Conservation (phyloP, 768 basidiomycete genomes). For the Pleurotus ostreatus region DNA sequence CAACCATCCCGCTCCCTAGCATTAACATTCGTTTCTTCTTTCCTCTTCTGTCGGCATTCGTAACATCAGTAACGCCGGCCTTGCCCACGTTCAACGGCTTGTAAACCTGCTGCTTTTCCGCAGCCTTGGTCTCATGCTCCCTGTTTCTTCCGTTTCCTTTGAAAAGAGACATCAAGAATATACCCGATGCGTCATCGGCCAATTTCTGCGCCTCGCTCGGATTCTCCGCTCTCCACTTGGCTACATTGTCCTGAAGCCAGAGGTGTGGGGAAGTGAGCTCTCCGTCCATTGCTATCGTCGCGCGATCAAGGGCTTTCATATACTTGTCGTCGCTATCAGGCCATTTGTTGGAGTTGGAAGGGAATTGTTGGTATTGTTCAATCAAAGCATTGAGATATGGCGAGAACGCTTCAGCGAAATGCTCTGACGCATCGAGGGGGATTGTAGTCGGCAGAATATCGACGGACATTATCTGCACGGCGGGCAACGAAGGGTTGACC, state of each 20-base stretch:
- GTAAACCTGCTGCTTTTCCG: too few relatives aligned
- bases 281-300: conserved; percentile 67
- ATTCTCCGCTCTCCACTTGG: conserved; percentile 31
- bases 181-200: not conserved
- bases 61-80: not conserved
- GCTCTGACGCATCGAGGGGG: conserved; percentile 73
- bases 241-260: conserved; percentile 57
- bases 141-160: not conserved
- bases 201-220: not conserved
- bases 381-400: conserved; percentile 68
- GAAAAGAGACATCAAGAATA: not conserved
- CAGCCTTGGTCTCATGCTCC: not conserved
- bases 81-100: too few relatives aligned
- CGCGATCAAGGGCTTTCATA: conserved; percentile 52
- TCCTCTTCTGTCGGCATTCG: not conserved
- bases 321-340: conserved; percentile 10
- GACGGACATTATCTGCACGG: conserved; percentile 80
- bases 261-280: conserved; percentile 45
- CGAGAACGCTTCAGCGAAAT: conserved; percentile 64
- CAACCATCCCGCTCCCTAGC: conserved; percentile 95
- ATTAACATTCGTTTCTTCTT: conserved; percentile 68
- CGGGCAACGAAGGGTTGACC: conserved; percentile 44
- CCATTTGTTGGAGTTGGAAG: conserved; percentile 8
- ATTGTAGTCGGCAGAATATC: conserved; percentile 89
- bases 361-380: conserved; percentile 24